Evolutionary conservation across 129 eudicot species (phyloP).

Genomic region (Flaveria bidentis): DNA sequence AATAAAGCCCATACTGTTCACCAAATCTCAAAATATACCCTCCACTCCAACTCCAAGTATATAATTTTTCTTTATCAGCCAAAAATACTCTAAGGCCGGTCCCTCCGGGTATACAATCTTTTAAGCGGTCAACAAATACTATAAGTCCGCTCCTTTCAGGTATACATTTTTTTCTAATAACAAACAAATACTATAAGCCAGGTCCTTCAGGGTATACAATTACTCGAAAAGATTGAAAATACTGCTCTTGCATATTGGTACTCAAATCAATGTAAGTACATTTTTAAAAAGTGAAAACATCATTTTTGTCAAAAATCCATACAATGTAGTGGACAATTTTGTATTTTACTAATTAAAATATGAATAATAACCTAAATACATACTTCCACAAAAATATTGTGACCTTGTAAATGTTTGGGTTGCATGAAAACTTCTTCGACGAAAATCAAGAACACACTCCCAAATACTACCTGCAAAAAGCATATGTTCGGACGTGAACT

Average conservation of each 20-base stretch:
- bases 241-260: not conserved
- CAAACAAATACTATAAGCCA: no score
- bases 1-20: not conserved
- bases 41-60: not conserved
- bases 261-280: not conserved
- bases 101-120: not conserved
- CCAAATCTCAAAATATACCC: constrained; percentile 4
- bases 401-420: no score
- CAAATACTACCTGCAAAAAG: no score
- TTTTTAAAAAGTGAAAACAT: not conserved
- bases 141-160: not conserved
- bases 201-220: not conserved
- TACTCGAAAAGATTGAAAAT: not conserved
- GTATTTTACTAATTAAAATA: no score
- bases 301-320: not conserved
- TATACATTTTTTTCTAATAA: not conserved
- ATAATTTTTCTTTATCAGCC: no score
- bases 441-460: no score
- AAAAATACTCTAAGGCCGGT: no score
- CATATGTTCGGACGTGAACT: no score
- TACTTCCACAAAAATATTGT: no score
- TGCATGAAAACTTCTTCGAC: no score
- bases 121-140: no score
- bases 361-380: no score
- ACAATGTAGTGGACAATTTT: not conserved